Conservation (phyloP, 2,329 filamentous ascomycete species). For the Cercospora sp. region DNA sequence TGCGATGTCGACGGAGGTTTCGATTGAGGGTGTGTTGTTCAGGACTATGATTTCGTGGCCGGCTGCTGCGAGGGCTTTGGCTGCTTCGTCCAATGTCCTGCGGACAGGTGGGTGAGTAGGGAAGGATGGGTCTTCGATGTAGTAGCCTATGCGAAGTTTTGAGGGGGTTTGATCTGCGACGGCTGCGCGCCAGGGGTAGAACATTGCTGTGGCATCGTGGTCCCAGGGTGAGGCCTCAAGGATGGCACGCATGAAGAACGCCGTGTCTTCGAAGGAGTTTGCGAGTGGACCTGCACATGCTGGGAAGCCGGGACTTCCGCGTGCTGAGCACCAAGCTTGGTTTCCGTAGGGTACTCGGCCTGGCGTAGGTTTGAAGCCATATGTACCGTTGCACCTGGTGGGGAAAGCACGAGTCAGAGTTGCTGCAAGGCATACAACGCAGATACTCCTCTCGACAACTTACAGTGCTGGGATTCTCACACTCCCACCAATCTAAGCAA, state of each 20-base stretch:
- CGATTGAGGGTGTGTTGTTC: conserved; percentile 34
- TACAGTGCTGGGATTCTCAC: conserved; percentile 80
- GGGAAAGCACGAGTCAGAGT: neutral
- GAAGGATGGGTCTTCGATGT: conserved; percentile 50
- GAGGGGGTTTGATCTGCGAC: conserved; percentile 23
- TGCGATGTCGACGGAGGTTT: conserved; percentile 39
- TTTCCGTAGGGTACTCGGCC: conserved; percentile 24
- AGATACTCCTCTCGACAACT: neutral
- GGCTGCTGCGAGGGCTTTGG: conserved; percentile 41
- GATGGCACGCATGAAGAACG: conserved; percentile 30
- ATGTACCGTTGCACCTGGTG: conserved; percentile 51
- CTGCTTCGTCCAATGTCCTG: conserved; percentile 47
- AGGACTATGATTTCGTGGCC: conserved; percentile 51
- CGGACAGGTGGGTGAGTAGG: conserved; percentile 55
- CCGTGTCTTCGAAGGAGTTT: conserved; percentile 29
- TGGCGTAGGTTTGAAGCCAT: conserved; percentile 31
- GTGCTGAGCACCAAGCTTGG: conserved; percentile 41
- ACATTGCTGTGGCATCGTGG: conserved; percentile 38
- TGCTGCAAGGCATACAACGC: neutral
- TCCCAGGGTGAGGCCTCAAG: conserved; percentile 28
- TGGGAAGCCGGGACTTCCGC: conserved; percentile 46
- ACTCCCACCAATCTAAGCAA: conserved; percentile 3
- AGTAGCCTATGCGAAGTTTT: conserved; percentile 51
- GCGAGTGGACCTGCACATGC: conserved; percentile 35
- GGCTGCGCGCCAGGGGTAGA: conserved; percentile 50